Conservation (phyloP, 116 monocot species). For the Posidonia oceanica region DNA sequence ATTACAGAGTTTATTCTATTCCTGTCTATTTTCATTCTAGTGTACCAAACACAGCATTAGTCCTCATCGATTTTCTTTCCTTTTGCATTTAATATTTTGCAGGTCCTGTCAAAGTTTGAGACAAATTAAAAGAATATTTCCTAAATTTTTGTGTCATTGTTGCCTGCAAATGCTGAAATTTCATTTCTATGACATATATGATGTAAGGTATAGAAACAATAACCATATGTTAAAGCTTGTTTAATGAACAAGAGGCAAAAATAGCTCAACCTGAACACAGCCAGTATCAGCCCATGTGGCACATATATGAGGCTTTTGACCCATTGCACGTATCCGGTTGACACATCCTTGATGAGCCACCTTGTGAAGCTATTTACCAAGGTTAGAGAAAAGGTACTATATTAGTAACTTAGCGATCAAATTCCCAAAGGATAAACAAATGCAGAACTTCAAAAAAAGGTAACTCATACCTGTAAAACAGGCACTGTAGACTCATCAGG, state of each 20-base stretch:
- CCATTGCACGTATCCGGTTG: constrained; percentile 82
- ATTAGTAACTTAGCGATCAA: neutral
- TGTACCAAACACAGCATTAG: no score
- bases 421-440: neutral
- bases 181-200: no score
- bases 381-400: neutral
- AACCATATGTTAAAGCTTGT: neutral
- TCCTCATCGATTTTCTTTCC: no score
- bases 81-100: no score
- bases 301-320: constrained; percentile 79
- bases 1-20: no score
- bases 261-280: constrained; percentile 59
- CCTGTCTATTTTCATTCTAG: no score
- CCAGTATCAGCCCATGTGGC: constrained; percentile 90
- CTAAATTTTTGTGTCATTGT: neutral
- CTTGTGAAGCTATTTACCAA: constrained; percentile 49
- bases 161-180: neutral
- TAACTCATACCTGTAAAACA: constrained; percentile 36
- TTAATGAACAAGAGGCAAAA: neutral
- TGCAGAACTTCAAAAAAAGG: neutral
- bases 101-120: no score
- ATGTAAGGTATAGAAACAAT: no score
- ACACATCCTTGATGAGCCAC: constrained; percentile 91
- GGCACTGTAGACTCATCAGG: constrained; percentile 41
- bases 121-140: neutral